A percentile compares a stretch with the other conserved stretches of the same genome.
Conservation (phyloP, 179 eudicot genomes). For the Patellifolia procumbens region DNA sequence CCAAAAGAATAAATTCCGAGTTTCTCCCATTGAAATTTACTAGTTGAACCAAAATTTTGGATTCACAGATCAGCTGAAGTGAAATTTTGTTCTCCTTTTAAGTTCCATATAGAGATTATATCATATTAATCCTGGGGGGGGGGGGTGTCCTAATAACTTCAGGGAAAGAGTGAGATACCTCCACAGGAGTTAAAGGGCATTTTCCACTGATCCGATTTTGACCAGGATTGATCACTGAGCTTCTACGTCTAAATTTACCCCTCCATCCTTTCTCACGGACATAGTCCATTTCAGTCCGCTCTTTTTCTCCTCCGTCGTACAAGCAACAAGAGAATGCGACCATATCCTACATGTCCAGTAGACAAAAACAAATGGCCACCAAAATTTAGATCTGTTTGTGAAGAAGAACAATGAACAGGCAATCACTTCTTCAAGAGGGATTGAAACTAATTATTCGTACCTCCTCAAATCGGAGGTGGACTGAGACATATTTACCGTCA, state of each 20-base stretch:
- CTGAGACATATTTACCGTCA: conserved; percentile 67
- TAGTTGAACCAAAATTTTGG: background rate
- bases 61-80: background rate
- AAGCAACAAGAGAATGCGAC: conserved; percentile 89
- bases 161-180: conserved; percentile 46
- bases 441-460: conserved; percentile 32
- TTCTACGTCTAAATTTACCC: conserved; percentile 62
- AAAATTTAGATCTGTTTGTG: background rate
- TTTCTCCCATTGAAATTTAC: background rate
- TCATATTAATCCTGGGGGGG: background rate
- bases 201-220: conserved; percentile 68
- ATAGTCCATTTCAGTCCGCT: conserved; percentile 56
- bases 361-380: conserved; percentile 19
- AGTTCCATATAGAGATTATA: background rate
- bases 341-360: conserved; percentile 44
- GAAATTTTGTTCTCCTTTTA: background rate
- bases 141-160: background rate
- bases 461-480: conserved; percentile 94
- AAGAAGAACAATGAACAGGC: background rate
- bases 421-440: background rate
- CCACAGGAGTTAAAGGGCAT: conserved; percentile 91
- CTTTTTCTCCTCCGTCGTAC: conserved; percentile 74
- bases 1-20: background rate
- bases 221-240: conserved; percentile 51
- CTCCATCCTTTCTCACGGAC: conserved; percentile 80